phyloP scores from a whole-genome alignment of 176 grass and related monocot genomes.

The Oryza officinalis region DNA sequence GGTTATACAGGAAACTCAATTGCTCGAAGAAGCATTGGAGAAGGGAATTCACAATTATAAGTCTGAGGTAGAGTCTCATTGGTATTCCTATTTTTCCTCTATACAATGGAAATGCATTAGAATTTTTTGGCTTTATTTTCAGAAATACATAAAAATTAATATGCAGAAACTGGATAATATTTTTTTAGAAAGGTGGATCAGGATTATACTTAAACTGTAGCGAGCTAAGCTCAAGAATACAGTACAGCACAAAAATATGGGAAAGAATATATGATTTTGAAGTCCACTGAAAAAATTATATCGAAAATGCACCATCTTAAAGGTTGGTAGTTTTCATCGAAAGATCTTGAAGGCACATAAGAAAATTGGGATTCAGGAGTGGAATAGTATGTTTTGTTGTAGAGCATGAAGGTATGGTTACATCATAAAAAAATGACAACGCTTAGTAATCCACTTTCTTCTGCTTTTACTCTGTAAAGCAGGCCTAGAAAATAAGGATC shows the following conservation, averaged over 20 bases:
- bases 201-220: too few relatives aligned
- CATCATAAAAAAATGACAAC: background rate
- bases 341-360: background rate
- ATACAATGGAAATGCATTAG: background rate
- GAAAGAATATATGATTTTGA: background rate
- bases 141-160: background rate
- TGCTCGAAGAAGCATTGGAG: conserved; percentile 41
- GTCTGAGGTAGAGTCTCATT: conserved; percentile 28
- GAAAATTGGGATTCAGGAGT: background rate
- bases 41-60: conserved; percentile 39
- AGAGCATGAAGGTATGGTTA: background rate
- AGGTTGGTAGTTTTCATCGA: background rate
- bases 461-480: background rate
- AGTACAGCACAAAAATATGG: too few relatives aligned
- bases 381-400: background rate
- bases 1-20: conserved; percentile 52
- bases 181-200: too few relatives aligned
- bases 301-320: background rate
- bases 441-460: background rate
- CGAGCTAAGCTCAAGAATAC: too few relatives aligned
- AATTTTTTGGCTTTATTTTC: background rate
- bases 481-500: background rate
- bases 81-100: background rate
- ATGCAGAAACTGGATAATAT: background rate
- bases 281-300: background rate